Base-by-base conservation (phyloP, 352 stramenopile genomes). In the Globisporangium echinulatum region DNA sequence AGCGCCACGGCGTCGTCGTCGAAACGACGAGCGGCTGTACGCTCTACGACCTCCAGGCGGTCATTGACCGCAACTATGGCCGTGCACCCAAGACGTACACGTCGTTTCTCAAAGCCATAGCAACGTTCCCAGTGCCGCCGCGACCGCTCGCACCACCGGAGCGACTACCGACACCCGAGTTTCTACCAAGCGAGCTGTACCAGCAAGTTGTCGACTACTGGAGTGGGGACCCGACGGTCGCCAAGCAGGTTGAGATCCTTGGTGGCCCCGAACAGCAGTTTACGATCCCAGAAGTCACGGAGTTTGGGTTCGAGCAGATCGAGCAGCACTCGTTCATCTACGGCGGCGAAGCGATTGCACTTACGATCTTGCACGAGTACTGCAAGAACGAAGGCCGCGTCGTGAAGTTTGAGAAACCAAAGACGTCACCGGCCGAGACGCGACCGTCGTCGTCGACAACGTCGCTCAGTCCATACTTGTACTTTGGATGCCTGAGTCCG, bases 361-460 rank as follows among this genome's bases (percentile, higher is more conserved):
- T 90, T 33, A 76, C 69, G 7, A 89, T 90, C 53, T 49, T 94
- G 43, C 63, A 70, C 14, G 71, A 83, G 61, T 91, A 89, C 55
- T 88, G 82, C 62, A 81, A 77, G 62, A 85, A 91, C 57, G 71
- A 87, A 75, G 81, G 72, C 2, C 97, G 89, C 62, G 87, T 97
- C 11, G 81, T 90, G 36, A 91, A 81, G 38, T 99, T 99, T 70
- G 93, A 98, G 68, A 99, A 99, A 67, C 97, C 97, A 38, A 98
- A 99, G 67, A 99, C 96, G 3, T 90, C 78, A 4, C 96, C 94
- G 2, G 96, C 88, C 42, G 85, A 96, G 56, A 90, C 92, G 48
- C 61, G 71, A 8, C 79, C 94, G 33, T 87, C 82, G 44, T 80
- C 92, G 33, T 97, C 89, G n/a, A 99, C 97, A 11, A 99, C 96